phyloP scores from a whole-genome alignment of 257 asterid genomes.

The Leonotis leonurus region DNA sequence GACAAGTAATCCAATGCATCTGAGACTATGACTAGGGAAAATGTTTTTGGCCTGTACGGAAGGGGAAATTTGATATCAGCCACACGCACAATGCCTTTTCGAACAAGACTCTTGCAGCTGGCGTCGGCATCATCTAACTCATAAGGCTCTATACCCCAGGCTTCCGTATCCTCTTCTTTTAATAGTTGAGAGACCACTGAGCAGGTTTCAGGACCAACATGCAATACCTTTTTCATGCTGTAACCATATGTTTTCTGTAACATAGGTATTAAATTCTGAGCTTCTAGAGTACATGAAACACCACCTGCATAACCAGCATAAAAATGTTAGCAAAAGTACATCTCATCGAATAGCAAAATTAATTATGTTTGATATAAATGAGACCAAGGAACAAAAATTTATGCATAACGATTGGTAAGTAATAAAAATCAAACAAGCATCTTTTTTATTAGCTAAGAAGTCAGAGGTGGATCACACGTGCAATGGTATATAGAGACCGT shows the following conservation, averaged over 20 bases:
- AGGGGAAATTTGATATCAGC: conserved; percentile 86
- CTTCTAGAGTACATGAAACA: conserved; percentile 56
- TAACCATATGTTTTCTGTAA: conserved; percentile 68
- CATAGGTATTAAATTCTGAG: conserved; percentile 47
- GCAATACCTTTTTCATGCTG: conserved; percentile 65
- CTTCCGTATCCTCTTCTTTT: conserved; percentile 75
- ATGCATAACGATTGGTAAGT: too few species aligned
- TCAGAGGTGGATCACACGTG: too few species aligned
- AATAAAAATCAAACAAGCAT: too few species aligned
- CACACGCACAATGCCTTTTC: conserved; percentile 59
- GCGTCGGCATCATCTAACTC: conserved; percentile 65
- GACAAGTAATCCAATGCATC: conserved; percentile 84
- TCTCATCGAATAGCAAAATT: too few species aligned
- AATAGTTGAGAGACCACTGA: conserved; percentile 58
- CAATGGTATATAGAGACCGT: too few species aligned
- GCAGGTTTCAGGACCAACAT: conserved; percentile 85
- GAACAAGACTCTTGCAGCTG: conserved; percentile 60
- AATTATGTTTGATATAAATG: too few species aligned
- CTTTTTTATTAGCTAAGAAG: too few species aligned
- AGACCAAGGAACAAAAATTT: too few species aligned
- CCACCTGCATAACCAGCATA: conserved; percentile 40
- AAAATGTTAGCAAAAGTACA: not conserved
- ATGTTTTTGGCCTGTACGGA: conserved; percentile 71
- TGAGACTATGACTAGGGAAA: conserved; percentile 79
- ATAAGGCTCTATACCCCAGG: conserved; percentile 91